Percentiles rank a stretch among this genome's conserved stretches.
These are phyloP conservation scores for Tephrocybe rancida DNA, from an alignment of 768 basidiomycete species.

Conservation along the genomic window DNA sequence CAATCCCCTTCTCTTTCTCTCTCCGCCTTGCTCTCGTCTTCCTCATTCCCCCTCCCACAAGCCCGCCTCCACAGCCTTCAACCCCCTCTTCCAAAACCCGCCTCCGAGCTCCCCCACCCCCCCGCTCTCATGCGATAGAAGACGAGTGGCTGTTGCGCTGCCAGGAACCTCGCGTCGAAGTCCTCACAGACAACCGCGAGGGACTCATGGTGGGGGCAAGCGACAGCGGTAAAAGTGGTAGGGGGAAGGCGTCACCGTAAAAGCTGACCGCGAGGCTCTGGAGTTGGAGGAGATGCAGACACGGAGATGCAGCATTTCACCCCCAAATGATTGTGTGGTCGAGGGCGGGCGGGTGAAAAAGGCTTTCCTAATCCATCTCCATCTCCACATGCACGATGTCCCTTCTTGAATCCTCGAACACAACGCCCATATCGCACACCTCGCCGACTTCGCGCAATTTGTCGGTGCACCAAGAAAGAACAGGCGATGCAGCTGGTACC, in stretches of 20 bases:
- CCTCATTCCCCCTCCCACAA: conserved; percentile 41
- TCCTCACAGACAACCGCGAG: not conserved
- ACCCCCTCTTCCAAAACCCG: conserved; percentile 80
- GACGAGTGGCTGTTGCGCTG: not conserved
- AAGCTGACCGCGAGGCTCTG: not conserved
- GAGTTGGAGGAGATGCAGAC: not conserved
- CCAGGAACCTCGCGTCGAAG: not conserved
- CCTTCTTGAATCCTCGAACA: no score
- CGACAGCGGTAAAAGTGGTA: not conserved
- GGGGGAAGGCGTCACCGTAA: not conserved
- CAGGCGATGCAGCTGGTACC: no score
- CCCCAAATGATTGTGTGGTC: no score
- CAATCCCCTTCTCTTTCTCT: conserved; percentile 37
- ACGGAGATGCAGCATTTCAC: no score
- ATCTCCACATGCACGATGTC: no score
- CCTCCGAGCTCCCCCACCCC: conserved; percentile 70
- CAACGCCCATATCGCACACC: no score
- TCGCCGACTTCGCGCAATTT: no score
- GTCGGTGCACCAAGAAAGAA: no score
- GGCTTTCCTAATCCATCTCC: no score
- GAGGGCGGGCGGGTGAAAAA: no score
- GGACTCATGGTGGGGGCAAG: not conserved
- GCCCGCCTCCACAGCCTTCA: conserved; percentile 45
- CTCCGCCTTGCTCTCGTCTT: conserved; percentile 64
- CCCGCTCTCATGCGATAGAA: conserved; percentile 49